A percentile compares a stretch with the other conserved stretches of the same genome.
These are phyloP conservation scores for Quercus alba DNA, from an alignment of 306 rosid genomes.

Conservation along the genomic window DNA sequence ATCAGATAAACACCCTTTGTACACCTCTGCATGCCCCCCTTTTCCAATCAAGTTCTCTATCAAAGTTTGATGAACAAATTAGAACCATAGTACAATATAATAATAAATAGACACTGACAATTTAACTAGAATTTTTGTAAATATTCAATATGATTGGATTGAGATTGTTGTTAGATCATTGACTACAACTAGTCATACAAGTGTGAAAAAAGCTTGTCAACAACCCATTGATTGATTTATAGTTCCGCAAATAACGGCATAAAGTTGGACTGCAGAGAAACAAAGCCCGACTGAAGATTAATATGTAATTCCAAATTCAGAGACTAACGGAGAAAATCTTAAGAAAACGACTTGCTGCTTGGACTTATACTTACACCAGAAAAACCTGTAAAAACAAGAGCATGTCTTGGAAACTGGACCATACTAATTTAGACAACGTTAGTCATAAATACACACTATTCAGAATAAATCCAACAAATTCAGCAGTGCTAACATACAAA, in stretches of 20 bases:
- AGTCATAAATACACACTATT: too few species aligned
- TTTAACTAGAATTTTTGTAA: not conserved
- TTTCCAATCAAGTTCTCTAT: constrained; percentile 79
- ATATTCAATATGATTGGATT: not conserved
- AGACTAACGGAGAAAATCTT: not conserved
- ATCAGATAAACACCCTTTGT: constrained; percentile 57
- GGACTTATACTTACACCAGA: not conserved
- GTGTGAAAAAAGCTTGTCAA: not conserved
- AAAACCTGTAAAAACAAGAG: not conserved
- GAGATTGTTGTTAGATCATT: not conserved
- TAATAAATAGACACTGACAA: not conserved
- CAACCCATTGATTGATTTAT: not conserved
- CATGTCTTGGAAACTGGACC: not conserved
- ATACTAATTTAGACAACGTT: too few species aligned
- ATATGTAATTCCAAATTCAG: not conserved
- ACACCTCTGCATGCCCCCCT: constrained; percentile 98
- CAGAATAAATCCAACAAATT: too few species aligned
- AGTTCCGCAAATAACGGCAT: not conserved
- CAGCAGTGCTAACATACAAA: too few species aligned
- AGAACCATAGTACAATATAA: not conserved
- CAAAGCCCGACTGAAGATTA: not conserved
- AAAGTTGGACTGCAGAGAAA: not conserved
- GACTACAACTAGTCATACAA: not conserved
- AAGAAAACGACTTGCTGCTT: not conserved
- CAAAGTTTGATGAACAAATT: not conserved